phyloP scores from a whole-genome alignment of 2,329 filamentous ascomycete genomes.

The Sarocladiaceae sp. region DNA sequence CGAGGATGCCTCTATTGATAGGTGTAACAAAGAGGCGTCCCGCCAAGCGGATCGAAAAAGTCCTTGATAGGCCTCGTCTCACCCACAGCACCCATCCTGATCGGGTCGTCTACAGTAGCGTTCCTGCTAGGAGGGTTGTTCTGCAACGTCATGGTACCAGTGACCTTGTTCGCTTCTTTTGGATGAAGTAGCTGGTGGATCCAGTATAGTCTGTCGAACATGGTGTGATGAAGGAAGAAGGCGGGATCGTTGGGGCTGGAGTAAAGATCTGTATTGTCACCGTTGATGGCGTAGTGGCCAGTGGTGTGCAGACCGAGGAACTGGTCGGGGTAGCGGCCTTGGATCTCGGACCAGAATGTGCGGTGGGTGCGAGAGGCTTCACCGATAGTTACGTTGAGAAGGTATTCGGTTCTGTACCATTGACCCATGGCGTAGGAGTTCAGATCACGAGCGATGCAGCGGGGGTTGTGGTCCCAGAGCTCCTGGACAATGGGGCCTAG shows the following conservation, averaged over 20 bases:
- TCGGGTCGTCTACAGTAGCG: slow-evolving; percentile 12
- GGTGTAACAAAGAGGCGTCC: slow-evolving; percentile 21
- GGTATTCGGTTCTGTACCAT: slow-evolving; percentile 16
- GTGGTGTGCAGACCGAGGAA: slow-evolving; percentile 27
- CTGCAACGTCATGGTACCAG: slow-evolving; percentile 17
- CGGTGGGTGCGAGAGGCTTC: slow-evolving; percentile 10
- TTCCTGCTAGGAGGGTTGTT: slow-evolving; percentile 19
- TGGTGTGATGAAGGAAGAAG: slow-evolving; percentile 22
- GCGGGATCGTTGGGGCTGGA: slow-evolving; percentile 23
- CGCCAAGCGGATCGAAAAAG: slow-evolving; percentile 17
- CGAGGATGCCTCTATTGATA: slow-evolving; percentile 14
- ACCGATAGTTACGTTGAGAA: slow-evolving; percentile 7
- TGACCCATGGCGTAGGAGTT: slow-evolving; percentile 15
- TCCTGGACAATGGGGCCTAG: background rate
- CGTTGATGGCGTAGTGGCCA: slow-evolving; percentile 30
- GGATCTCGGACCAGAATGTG: slow-evolving; percentile 22
- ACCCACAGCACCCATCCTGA: slow-evolving; percentile 15
- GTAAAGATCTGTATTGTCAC: slow-evolving; percentile 26
- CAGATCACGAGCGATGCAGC: slow-evolving; percentile 40
- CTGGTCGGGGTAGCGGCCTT: slow-evolving; percentile 19
- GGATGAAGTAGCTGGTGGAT: slow-evolving; percentile 18
- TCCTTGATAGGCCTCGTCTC: slow-evolving; percentile 16
- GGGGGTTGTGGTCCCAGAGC: slow-evolving; percentile 34
- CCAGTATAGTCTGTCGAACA: slow-evolving; percentile 21
- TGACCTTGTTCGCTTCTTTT: slow-evolving; percentile 15